Evolutionary conservation across 2,329 filamentous ascomycete species (phyloP).

Genomic region (Fragosphaeria purpurea): DNA sequence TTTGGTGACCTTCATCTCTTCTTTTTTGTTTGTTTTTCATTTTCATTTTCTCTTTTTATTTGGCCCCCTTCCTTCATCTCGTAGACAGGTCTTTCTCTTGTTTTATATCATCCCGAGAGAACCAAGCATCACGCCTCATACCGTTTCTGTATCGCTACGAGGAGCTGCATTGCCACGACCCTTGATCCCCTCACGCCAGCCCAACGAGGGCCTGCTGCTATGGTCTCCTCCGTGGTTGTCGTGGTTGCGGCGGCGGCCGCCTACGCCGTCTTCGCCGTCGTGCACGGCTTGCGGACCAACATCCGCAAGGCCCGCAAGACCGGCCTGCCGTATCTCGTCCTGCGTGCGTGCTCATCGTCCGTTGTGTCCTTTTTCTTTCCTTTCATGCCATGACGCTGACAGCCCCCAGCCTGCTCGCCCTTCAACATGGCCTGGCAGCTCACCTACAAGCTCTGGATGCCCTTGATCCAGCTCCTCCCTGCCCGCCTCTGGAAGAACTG

Average conservation of each 20-base stretch:
- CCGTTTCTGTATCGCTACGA: too few relatives aligned
- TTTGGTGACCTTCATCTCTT: too few relatives aligned
- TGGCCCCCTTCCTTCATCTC: too few relatives aligned
- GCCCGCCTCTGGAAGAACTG: conserved; percentile 44
- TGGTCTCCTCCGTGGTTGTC: conserved; percentile 1
- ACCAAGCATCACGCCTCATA: too few relatives aligned
- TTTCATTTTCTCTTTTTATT: too few relatives aligned
- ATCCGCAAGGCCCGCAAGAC: conserved; percentile 39
- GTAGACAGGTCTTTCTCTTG: too few relatives aligned
- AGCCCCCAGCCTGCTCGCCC: conserved; percentile 32
- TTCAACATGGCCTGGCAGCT: conserved; percentile 47
- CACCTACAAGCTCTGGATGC: conserved; percentile 42
- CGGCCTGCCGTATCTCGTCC: conserved; percentile 42
- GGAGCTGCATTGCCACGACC: too few relatives aligned
- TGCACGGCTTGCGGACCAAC: conserved; percentile 31
- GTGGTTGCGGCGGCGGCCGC: conserved; percentile 22
- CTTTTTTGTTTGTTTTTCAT: too few relatives aligned
- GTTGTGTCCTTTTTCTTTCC: background rate
- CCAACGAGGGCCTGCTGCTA: background rate
- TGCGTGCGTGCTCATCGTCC: conserved; percentile 32
- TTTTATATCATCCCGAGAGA: too few relatives aligned
- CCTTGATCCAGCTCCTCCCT: conserved; percentile 46
- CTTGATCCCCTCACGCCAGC: too few relatives aligned
- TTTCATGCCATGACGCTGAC: conserved; percentile 5
- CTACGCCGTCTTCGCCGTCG: conserved; percentile 23